Evolutionary conservation across 1,139 yeast genomes (phyloP).

Genomic region (Suhomyces atakaporum): DNA sequence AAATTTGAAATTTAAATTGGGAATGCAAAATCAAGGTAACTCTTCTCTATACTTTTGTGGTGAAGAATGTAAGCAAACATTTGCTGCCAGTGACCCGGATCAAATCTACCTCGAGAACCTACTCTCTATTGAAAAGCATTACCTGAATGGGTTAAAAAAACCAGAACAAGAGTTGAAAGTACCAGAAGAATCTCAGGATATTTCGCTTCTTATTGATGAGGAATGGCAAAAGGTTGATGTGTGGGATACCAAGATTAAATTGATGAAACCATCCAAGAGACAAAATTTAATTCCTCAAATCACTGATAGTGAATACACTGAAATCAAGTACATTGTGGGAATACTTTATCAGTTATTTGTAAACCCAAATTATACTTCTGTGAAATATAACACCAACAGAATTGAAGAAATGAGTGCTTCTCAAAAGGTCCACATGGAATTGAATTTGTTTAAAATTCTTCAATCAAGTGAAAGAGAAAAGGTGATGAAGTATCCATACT

Average conservation of each 20-base stretch:
- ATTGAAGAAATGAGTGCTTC: slow-evolving; percentile 13
- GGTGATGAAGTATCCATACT: slow-evolving; percentile 49
- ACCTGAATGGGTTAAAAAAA: slow-evolving; percentile 25
- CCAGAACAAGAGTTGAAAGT: slow-evolving; percentile 22
- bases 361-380: too few species aligned
- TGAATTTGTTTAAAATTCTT: slow-evolving; percentile 41
- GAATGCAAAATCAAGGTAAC: slow-evolving; percentile 4
- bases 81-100: slow-evolving; percentile 29
- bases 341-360: slow-evolving; percentile 32
- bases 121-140: slow-evolving; percentile 30
- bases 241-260: slow-evolving; percentile 39
- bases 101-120: slow-evolving; percentile 25
- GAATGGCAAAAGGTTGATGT: slow-evolving; percentile 32
- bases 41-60: slow-evolving; percentile 55
- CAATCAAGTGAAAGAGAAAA: slow-evolving; percentile 61
- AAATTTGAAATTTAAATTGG: slow-evolving; percentile 40
- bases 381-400: too few species aligned
- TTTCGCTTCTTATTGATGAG: slow-evolving; percentile 19
- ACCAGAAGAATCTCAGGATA: slow-evolving; percentile 26
- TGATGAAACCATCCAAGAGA: slow-evolving; percentile 33
- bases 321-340: slow-evolving; percentile 38
- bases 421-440: slow-evolving; percentile 22
- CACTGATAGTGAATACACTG: slow-evolving; percentile 40
- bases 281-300: slow-evolving; percentile 33
- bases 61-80: slow-evolving; percentile 41